Evolutionary conservation across 73 alveolate species (phyloP).

Genomic region (Paramecium octaurelia): DNA sequence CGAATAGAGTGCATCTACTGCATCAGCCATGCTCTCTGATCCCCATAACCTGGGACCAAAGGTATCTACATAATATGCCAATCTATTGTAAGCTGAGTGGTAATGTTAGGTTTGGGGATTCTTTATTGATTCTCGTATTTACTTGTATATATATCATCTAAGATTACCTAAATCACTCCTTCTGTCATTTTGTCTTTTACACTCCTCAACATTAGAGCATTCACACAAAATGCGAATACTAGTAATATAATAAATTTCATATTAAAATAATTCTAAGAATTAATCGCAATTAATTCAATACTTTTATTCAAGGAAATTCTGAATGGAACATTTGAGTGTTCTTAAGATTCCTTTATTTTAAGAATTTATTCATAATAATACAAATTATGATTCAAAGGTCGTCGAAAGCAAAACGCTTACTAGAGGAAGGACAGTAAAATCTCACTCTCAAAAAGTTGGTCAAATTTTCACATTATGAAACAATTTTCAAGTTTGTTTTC

Average conservation of each 20-base stretch:
- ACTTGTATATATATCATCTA: background rate
- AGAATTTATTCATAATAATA: background rate
- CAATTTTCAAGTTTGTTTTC: constrained; percentile 31
- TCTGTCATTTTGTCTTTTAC: background rate
- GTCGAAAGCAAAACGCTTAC: background rate
- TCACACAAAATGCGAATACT: background rate
- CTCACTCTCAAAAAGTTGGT: background rate
- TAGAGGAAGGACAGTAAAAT: background rate
- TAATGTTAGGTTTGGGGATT: background rate
- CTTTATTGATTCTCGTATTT: background rate
- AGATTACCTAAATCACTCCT: background rate
- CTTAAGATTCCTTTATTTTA: background rate
- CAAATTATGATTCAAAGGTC: background rate
- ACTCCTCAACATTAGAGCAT: background rate
- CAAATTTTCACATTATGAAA: constrained; percentile 40
- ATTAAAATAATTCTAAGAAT: background rate
- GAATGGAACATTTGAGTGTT: background rate
- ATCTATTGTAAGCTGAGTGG: constrained; percentile 49
- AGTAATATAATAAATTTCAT: background rate
- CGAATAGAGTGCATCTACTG: background rate
- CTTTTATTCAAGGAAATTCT: background rate
- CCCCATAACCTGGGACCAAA: constrained; percentile 64
- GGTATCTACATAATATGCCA: constrained; percentile 61
- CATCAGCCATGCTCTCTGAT: background rate
- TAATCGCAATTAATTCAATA: background rate